These are phyloP conservation scores for Mrakia hoshinonis DNA, from an alignment of 768 basidiomycete species.

Conservation along the genomic window DNA sequence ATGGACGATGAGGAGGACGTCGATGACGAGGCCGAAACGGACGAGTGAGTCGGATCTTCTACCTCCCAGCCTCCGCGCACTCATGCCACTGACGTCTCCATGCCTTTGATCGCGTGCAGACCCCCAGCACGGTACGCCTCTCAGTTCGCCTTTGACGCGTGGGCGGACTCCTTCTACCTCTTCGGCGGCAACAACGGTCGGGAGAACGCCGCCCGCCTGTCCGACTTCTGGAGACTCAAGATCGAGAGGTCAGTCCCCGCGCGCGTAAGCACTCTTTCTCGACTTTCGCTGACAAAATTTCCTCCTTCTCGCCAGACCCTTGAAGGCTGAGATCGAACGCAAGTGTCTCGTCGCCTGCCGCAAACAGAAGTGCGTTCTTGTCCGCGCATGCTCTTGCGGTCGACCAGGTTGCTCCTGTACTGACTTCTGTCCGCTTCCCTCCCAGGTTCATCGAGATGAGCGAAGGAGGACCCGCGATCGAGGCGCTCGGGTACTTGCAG, in stretches of 20 bases:
- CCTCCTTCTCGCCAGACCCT: background rate
- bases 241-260: slow-evolving; percentile 3
- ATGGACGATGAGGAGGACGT: slow-evolving; percentile 7
- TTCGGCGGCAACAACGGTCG: slow-evolving; percentile 19
- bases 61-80: too few species aligned
- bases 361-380: slow-evolving; percentile 1
- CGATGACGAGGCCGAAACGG: background rate
- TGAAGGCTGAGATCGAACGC: background rate
- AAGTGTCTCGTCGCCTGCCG: slow-evolving; percentile 3
- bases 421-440: background rate
- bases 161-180: slow-evolving; percentile 4
- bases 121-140: slow-evolving; percentile 6
- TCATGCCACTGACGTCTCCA: too few species aligned
- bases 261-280: background rate
- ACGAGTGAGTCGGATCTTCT: background rate
- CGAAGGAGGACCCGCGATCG: slow-evolving; percentile 1
- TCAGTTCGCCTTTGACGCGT: slow-evolving; percentile 10
- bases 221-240: slow-evolving; percentile 24
- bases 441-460: slow-evolving; percentile 25
- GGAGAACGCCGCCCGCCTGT: background rate
- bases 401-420: background rate
- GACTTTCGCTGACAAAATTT: background rate
- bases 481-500: slow-evolving; percentile 16
- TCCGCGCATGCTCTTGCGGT: background rate
- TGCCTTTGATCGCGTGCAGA: too few species aligned